Evolutionary conservation across 805 yeast species (phyloP).

Genomic region (Dipodascus albidus): DNA sequence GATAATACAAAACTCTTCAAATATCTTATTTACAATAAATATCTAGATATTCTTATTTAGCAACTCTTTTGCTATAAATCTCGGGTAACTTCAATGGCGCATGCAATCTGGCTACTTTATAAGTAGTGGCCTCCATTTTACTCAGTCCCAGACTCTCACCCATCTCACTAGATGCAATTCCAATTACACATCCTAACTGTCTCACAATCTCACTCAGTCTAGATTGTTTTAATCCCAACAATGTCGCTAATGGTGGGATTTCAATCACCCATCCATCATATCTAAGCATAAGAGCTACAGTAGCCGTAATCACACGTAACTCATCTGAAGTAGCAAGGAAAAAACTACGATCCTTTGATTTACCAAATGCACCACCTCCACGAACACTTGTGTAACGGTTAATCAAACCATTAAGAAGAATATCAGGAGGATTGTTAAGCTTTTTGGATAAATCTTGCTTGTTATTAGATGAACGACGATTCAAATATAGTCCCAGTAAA

Average conservation of each 20-base stretch:
- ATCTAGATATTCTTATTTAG: not conserved
- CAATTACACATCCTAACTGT: conserved; percentile 72
- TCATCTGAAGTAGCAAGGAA: conserved; percentile 79
- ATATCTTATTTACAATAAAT: not conserved
- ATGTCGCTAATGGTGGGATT: conserved; percentile 72
- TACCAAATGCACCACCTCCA: conserved; percentile 51
- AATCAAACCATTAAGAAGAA: conserved; percentile 59
- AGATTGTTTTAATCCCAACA: conserved; percentile 69
- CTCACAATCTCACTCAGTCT: conserved; percentile 56
- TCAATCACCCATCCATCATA: conserved; percentile 67
- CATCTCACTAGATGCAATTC: conserved; percentile 42
- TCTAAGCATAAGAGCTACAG: conserved; percentile 62
- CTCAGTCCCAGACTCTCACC: conserved; percentile 26
- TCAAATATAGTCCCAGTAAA: conserved; percentile 65
- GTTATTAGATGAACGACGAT: conserved; percentile 55
- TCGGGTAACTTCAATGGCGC: conserved; percentile 90
- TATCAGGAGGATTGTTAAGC: conserved; percentile 62
- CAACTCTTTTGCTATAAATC: not conserved
- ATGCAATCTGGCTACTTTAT: conserved; percentile 70
- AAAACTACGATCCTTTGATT: conserved; percentile 65
- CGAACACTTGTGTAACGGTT: conserved; percentile 58
- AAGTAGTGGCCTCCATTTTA: conserved; percentile 31
- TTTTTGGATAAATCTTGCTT: conserved; percentile 41
- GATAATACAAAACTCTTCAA: too few species aligned
- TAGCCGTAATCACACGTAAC: conserved; percentile 73